Evolutionary conservation across 1,139 yeast genomes (phyloP), one percentile per base, ranked within the genome.

Genomic region (Pichia sp.): DNA sequence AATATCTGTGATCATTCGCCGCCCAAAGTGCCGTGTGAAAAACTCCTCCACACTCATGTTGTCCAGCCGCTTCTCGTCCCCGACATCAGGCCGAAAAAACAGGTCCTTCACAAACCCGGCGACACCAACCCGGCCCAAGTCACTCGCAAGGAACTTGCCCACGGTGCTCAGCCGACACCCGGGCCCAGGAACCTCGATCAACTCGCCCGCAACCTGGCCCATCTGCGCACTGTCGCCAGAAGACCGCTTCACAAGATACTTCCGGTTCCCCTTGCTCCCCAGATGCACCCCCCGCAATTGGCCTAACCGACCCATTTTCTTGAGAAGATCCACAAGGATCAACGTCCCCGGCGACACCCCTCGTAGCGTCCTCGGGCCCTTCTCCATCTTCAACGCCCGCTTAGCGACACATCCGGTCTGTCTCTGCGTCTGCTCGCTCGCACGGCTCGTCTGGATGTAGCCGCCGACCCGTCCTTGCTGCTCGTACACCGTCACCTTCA

Each of bases 361-460:
- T 58, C 93, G 71, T 49, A 87, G 70, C 0, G 95, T 87, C 54
- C 95, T 70, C 0, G 95, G 93, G 0, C 95, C 95, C 60, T 84
- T 85, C 62, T 87, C 93, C 8, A 86, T 63, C 10, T 45, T 54
- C 34, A 56, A 41, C 2, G 54, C 50, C 4, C 49, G 40, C 2
- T 38, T 5, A 10, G 36, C 19, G 7, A 26, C n/a, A 4, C 36
- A 32, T 34, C 74, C 62, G 8, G 67, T 60, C n/a, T 65, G 60
- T 13, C 32, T 19, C 4, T 10, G 38, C 3, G 51, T 50, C 8
- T 52, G 30, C 8, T 23, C 50, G 10, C 36, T 40, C 0, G 59
- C 59, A 29, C 63, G 61, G 54, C 74, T 68, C 0, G 95, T 79
- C 45, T 77, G 72, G 67, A 93, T 87, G 81, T 89, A 90, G 0